phyloP scores from a whole-genome alignment of 1,284 basidiomycete species.

The Pisolithus thermaeus region DNA sequence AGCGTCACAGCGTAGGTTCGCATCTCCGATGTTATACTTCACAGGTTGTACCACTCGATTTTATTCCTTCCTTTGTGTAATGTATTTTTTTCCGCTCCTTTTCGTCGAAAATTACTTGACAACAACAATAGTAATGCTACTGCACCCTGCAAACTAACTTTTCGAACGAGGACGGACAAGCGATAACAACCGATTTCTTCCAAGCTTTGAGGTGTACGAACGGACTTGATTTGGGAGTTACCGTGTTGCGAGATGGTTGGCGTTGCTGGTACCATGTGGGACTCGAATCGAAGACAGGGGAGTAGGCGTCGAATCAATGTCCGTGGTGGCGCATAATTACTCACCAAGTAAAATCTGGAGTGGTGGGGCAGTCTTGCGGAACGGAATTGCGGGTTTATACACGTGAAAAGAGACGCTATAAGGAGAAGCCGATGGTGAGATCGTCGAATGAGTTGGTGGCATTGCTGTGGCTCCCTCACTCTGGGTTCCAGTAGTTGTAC shows the following conservation, averaged over 20 bases:
- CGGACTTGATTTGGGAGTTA: constrained; percentile 46
- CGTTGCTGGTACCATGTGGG: background rate
- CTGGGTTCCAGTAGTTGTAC: constrained; percentile 22
- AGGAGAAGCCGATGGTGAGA: constrained; percentile 39
- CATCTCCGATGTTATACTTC: constrained; percentile 2
- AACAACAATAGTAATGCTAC: too few relatives aligned
- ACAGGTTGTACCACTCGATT: constrained; percentile 2
- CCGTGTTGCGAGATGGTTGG: background rate
- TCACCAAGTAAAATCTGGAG: constrained; percentile 84
- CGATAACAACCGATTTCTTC: constrained; percentile 66
- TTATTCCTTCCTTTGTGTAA: too few relatives aligned
- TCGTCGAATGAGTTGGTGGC: background rate
- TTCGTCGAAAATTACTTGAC: too few relatives aligned
- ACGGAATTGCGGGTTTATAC: constrained; percentile 86
- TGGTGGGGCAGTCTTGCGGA: constrained; percentile 74
- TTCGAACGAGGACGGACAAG: too few relatives aligned
- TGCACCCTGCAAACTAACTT: too few relatives aligned
- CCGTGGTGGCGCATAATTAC: constrained; percentile 61
- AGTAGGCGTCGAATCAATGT: background rate
- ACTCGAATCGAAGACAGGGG: background rate
- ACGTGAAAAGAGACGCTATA: constrained; percentile 88
- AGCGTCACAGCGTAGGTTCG: constrained; percentile 19
- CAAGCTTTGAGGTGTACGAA: constrained; percentile 81
- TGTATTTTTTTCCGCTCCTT: too few relatives aligned
- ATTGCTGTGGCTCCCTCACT: background rate